A percentile compares a stretch with the other conserved stretches of the same genome.
phyloP scores from a whole-genome alignment of 2,329 filamentous ascomycete genomes.

The Davidsoniella eucalypti region DNA sequence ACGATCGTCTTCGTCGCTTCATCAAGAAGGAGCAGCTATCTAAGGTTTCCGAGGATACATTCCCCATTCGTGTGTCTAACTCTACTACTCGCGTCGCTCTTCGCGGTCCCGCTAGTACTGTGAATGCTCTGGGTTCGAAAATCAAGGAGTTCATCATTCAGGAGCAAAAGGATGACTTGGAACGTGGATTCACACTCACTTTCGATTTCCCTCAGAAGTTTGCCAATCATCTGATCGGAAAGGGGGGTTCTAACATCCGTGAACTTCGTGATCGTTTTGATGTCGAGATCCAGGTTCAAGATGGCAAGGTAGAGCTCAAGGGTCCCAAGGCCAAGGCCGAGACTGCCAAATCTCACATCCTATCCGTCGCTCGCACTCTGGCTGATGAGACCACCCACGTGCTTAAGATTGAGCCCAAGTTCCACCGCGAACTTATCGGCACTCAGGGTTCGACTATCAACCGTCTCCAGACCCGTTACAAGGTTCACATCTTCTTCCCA shows the following conservation, averaged over 20 bases:
- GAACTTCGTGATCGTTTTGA: slow-evolving; percentile 51
- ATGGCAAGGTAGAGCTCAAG: slow-evolving; percentile 89
- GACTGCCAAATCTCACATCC: slow-evolving; percentile 67
- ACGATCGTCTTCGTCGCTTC: slow-evolving; percentile 45
- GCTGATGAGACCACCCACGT: slow-evolving; percentile 81
- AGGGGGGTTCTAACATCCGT: slow-evolving; percentile 48
- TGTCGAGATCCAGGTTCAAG: slow-evolving; percentile 71
- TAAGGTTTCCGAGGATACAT: slow-evolving; percentile 34
- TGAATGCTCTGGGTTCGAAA: slow-evolving; percentile 56
- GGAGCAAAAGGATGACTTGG: slow-evolving; percentile 83
- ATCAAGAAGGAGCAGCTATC: slow-evolving; percentile 48
- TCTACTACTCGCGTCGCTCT: slow-evolving; percentile 49
- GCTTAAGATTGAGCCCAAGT: slow-evolving; percentile 84
- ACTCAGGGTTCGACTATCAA: slow-evolving; percentile 77
- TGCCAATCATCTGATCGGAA: slow-evolving; percentile 67
- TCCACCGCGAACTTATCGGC: slow-evolving; percentile 86
- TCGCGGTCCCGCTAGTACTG: slow-evolving; percentile 57
- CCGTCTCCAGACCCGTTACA: slow-evolving; percentile 80
- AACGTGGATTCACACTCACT: slow-evolving; percentile 68
- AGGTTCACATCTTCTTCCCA: slow-evolving; percentile 91
- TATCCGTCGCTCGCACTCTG: slow-evolving; percentile 60
- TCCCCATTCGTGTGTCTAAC: slow-evolving; percentile 43
- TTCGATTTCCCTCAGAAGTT: slow-evolving; percentile 95
- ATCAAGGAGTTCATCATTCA: slow-evolving; percentile 67
- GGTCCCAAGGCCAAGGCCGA: slow-evolving; percentile 92